phyloP scores from a whole-genome alignment of 257 asterid species.

The Parsonsia alboflavescens region DNA sequence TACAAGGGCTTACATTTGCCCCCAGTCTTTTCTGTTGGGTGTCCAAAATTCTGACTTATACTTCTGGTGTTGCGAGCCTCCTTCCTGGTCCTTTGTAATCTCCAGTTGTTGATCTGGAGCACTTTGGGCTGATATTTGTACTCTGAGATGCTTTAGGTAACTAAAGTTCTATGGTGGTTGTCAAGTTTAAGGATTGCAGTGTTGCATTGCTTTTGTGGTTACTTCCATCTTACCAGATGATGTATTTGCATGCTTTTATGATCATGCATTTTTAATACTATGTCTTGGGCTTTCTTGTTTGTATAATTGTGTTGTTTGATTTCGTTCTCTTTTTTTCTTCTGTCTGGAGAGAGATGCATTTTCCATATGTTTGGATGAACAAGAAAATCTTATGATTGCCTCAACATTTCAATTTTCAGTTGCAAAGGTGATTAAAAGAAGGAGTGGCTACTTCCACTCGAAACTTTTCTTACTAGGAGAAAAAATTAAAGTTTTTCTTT shows the following conservation, averaged over 20 bases:
- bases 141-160: slow-evolving; percentile 60
- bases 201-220: not conserved
- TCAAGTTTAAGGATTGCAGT: not conserved
- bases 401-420: too few species aligned
- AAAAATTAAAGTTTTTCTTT: not conserved
- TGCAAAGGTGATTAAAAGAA: too few species aligned
- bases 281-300: not conserved
- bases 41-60: slow-evolving; percentile 53
- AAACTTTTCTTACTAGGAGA: not conserved
- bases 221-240: not conserved
- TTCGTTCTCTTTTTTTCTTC: not conserved
- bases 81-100: slow-evolving; percentile 56
- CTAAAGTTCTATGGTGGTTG: not conserved
- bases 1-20: slow-evolving; percentile 29
- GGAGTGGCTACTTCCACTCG: not conserved
- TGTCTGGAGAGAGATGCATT: not conserved
- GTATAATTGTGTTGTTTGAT: not conserved
- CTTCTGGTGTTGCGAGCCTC: slow-evolving; percentile 55
- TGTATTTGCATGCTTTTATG: not conserved
- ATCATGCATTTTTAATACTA: not conserved
- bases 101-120: slow-evolving; percentile 60
- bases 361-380: not conserved
- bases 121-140: slow-evolving; percentile 67
- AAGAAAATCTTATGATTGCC: too few species aligned
- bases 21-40: slow-evolving; percentile 44